These are phyloP conservation scores for Ichthyophthirius multifiliis DNA, from an alignment of 169 alveolate species.

Conservation along the genomic window DNA sequence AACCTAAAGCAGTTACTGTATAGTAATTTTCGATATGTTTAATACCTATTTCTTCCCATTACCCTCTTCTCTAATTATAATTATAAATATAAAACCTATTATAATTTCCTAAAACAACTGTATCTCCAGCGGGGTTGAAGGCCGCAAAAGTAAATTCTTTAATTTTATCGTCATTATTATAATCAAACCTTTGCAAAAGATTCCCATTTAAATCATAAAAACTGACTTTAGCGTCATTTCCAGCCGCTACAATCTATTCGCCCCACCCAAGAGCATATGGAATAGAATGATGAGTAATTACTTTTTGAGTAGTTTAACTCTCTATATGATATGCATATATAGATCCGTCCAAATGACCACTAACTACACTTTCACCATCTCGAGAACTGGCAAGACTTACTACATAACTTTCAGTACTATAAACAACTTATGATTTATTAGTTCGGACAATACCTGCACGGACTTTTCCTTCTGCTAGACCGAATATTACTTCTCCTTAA, in stretches of 20 bases:
- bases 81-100: constrained; percentile 78
- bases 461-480: constrained; percentile 93
- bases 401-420: constrained; percentile 81
- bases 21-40: constrained; percentile 83
- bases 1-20: constrained; percentile 84
- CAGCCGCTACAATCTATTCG: constrained; percentile 89
- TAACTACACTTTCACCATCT: constrained; percentile 85
- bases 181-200: constrained; percentile 82
- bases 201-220: constrained; percentile 85
- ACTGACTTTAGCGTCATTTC: constrained; percentile 87
- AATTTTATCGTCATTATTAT: constrained; percentile 84
- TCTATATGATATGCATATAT: constrained; percentile 86
- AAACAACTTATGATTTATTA: constrained; percentile 75
- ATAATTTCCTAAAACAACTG: constrained; percentile 89
- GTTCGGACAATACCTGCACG: constrained; percentile 82
- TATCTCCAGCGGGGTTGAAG: constrained; percentile 90
- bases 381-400: constrained; percentile 84
- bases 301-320: constrained; percentile 48
- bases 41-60: constrained; percentile 84
- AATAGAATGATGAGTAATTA: neutral
- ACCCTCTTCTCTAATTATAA: constrained; percentile 78
- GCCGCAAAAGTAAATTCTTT: constrained; percentile 86
- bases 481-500: constrained; percentile 84
- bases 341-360: constrained; percentile 91
- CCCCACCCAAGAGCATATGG: constrained; percentile 86